Percentiles rank a stretch among this genome's conserved stretches.
These are phyloP conservation scores for Cenchrus americanus DNA, from an alignment of 176 grass and related monocot species.

Conservation along the genomic window DNA sequence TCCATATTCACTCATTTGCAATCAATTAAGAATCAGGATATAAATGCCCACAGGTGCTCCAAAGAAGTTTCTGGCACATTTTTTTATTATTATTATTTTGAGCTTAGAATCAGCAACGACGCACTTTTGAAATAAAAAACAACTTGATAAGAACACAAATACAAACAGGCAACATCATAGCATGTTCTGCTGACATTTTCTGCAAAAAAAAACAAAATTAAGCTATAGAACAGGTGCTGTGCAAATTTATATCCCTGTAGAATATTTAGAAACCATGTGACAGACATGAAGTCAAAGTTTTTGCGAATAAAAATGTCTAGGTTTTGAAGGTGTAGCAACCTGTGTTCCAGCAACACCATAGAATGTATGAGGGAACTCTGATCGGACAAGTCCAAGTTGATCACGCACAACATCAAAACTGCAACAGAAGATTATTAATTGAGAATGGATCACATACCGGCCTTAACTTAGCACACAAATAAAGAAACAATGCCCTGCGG, in stretches of 20 bases:
- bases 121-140: background rate
- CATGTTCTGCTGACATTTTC: background rate
- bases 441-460: background rate
- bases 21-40: background rate
- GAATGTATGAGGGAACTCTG: conserved; percentile 85
- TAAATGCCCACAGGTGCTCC: background rate
- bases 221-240: background rate
- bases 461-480: background rate
- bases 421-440: conserved; percentile 10
- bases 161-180: background rate
- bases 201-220: background rate
- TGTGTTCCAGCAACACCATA: conserved; percentile 91
- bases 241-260: background rate
- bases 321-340: conserved; percentile 33
- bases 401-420: conserved; percentile 89
- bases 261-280: background rate
- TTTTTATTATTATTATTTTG: background rate
- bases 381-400: conserved; percentile 75
- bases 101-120: background rate
- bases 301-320: background rate
- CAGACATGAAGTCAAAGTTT: background rate
- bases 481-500: background rate
- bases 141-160: background rate
- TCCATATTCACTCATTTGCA: background rate
- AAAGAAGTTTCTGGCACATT: background rate